Percentiles rank a stretch among this genome's conserved stretches.
Evolutionary conservation across 2,329 filamentous ascomycete species (phyloP).

Genomic region (Myriosclerotinia curreyana): DNA sequence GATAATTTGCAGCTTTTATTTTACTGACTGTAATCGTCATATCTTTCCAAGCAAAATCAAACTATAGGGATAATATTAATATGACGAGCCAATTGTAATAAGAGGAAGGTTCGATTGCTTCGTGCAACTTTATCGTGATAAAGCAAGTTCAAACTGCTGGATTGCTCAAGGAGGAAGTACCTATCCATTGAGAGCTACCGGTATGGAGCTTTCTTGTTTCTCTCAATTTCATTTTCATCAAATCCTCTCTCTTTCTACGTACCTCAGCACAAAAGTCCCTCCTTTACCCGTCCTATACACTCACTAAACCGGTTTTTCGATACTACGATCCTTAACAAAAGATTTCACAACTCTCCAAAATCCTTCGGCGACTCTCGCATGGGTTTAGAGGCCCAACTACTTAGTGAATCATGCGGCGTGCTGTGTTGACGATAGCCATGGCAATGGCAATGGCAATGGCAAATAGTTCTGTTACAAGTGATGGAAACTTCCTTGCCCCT

Average conservation of each 20-base stretch:
- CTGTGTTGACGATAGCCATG: conserved; percentile 22
- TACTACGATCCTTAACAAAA: background rate
- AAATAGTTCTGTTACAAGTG: conserved; percentile 21
- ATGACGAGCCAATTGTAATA: background rate
- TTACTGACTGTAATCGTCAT: conserved; percentile 46
- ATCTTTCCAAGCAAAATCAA: conserved; percentile 7
- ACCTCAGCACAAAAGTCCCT: background rate
- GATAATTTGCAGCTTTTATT: conserved; percentile 61
- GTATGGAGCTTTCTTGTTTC: conserved; percentile 1
- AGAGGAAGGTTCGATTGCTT: conserved; percentile 6
- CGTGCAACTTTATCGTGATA: conserved; percentile 5
- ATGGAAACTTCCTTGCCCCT: conserved; percentile 25
- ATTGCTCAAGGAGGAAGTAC: background rate
- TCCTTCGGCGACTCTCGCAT: background rate
- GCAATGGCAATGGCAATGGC: conserved; percentile 22
- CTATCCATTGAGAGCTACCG: background rate
- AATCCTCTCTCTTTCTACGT: background rate
- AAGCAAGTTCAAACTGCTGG: background rate
- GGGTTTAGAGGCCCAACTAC: background rate
- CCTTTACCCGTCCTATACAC: background rate
- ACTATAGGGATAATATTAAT: background rate
- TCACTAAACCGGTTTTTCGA: background rate
- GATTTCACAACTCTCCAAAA: background rate
- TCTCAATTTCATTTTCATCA: background rate
- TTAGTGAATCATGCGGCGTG: conserved; percentile 21